These are phyloP conservation scores for Clarkia xantiana DNA, from an alignment of 345 rosid genomes.

Conservation along the genomic window DNA sequence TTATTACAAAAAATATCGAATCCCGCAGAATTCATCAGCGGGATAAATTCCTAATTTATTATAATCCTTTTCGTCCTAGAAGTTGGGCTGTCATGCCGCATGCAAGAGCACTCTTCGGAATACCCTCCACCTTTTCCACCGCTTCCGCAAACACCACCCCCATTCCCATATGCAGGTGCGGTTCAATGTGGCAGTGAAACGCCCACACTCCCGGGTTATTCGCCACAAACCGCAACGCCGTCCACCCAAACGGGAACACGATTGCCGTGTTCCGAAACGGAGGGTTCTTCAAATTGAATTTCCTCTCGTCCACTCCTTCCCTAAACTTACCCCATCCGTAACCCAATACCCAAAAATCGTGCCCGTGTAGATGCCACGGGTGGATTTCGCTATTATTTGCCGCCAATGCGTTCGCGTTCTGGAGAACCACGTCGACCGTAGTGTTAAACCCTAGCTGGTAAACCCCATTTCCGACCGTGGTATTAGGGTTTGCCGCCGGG, in stretches of 20 bases:
- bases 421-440: constrained; percentile 66
- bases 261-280: constrained; percentile 59
- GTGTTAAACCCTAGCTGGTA: constrained; percentile 28
- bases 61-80: not conserved
- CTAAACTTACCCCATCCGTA: constrained; percentile 59
- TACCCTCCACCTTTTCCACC: constrained; percentile 18
- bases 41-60: too few species aligned
- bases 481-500: constrained; percentile 33
- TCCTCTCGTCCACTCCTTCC: constrained; percentile 10
- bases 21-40: too few species aligned
- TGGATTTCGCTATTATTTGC: constrained; percentile 52
- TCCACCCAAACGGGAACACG: constrained; percentile 79
- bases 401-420: constrained; percentile 44
- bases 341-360: constrained; percentile 83
- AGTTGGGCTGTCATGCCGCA: constrained; percentile 39
- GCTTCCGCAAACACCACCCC: constrained; percentile 70
- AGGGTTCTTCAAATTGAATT: constrained; percentile 51
- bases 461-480: constrained; percentile 41
- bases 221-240: constrained; percentile 64
- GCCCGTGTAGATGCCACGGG: constrained; percentile 95
- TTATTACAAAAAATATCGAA: too few species aligned
- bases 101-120: constrained; percentile 35
- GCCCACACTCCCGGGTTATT: constrained; percentile 95
- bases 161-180: constrained; percentile 94
- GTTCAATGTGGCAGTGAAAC: constrained; percentile 94